Evolutionary conservation across 2,329 filamentous ascomycete species (phyloP).

Genomic region (Verticillium zaregamsianum): DNA sequence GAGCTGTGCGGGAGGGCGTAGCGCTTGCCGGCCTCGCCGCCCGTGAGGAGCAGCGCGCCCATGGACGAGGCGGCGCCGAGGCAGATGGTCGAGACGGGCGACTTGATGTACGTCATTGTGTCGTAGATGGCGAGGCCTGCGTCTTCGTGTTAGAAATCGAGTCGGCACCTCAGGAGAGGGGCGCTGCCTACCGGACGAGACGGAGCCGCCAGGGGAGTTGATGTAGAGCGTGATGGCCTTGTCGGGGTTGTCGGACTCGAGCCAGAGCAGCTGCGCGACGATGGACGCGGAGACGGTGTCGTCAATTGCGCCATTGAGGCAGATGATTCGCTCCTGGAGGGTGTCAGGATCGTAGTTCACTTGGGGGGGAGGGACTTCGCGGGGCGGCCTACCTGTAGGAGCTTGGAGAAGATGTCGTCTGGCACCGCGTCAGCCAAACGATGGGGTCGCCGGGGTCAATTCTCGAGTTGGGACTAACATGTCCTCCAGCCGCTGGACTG

Average conservation of each 20-base stretch:
- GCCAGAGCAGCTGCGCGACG: constrained; percentile 92
- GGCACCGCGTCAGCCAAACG: constrained; percentile 8
- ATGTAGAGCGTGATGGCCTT: constrained; percentile 98
- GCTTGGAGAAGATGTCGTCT: constrained; percentile 81
- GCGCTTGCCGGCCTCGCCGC: constrained; percentile 78
- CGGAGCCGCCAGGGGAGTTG: constrained; percentile 90
- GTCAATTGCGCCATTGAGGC: constrained; percentile 87
- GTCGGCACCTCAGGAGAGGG: neutral
- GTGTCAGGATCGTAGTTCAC: constrained; percentile 8
- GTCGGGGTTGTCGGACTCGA: constrained; percentile 92
- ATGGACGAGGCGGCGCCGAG: constrained; percentile 93
- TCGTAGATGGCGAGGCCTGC: constrained; percentile 85
- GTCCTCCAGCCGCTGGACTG: constrained; percentile 74
- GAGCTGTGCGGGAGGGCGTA: constrained; percentile 89
- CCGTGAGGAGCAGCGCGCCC: constrained; percentile 84
- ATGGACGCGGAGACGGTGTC: constrained; percentile 88
- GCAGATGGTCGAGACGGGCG: constrained; percentile 90
- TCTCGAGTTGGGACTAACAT: constrained; percentile 51
- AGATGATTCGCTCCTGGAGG: constrained; percentile 81
- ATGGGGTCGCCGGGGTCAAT: constrained; percentile 8
- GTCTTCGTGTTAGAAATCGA: neutral
- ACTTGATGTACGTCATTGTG: constrained; percentile 95
- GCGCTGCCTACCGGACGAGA: constrained; percentile 56
- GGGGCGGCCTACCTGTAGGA: constrained; percentile 57
- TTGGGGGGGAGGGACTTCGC: constrained; percentile 9